Conservation (phyloP, 2,329 filamentous ascomycete genomes). For the Aspergillus puulaauensis region DNA sequence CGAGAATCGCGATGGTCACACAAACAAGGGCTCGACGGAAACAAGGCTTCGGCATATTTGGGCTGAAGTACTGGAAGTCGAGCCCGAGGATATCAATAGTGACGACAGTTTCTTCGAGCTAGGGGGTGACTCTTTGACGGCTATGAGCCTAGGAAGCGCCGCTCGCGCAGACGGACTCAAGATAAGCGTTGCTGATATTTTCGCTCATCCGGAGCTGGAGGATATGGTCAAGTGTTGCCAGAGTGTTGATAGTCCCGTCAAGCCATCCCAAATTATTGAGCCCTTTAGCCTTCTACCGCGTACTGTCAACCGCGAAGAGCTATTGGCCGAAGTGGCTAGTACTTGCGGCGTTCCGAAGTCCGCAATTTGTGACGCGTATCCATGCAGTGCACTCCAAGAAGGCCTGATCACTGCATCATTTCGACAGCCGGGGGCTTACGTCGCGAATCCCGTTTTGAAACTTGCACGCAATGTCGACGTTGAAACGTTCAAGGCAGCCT, state of each 20-base stretch:
- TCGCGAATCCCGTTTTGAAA: slow-evolving; percentile 46
- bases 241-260: neutral
- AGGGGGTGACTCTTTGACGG: slow-evolving; percentile 50
- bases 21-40: slow-evolving; percentile 18
- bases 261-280: slow-evolving; percentile 2
- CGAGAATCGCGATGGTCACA: neutral
- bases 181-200: slow-evolving; percentile 45
- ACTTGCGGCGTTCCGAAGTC: slow-evolving; percentile 31
- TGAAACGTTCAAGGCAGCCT: slow-evolving; percentile 46
- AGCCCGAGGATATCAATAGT: slow-evolving; percentile 37
- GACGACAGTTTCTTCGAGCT: slow-evolving; percentile 49
- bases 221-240: slow-evolving; percentile 42
- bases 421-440: slow-evolving; percentile 49
- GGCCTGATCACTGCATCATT: slow-evolving; percentile 49
- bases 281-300: slow-evolving; percentile 32
- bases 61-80: slow-evolving; percentile 40
- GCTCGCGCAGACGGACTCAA: slow-evolving; percentile 30
- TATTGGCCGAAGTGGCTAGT: slow-evolving; percentile 30
- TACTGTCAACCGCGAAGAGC: slow-evolving; percentile 12
- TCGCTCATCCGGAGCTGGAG: slow-evolving; percentile 42
- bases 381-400: slow-evolving; percentile 46
- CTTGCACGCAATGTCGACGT: slow-evolving; percentile 42
- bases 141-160: slow-evolving; percentile 47
- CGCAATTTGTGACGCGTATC: slow-evolving; percentile 41
- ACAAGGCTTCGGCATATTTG: slow-evolving; percentile 35